Conservation (phyloP, 176 grass and related monocot species). For the Leersia perrieri region DNA sequence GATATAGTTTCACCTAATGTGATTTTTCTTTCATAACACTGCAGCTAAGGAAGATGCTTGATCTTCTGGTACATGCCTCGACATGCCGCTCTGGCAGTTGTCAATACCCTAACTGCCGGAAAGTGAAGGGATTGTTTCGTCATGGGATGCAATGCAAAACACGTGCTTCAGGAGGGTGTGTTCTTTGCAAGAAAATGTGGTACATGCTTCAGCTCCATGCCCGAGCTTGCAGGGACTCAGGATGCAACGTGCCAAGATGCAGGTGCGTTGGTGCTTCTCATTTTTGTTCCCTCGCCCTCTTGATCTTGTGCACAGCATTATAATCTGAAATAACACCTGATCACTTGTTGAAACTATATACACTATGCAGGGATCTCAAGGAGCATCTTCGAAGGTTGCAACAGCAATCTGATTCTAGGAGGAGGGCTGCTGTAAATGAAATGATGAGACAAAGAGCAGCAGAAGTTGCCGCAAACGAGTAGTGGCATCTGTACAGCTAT, state of each 20-base stretch:
- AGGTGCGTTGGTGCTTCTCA: constrained; percentile 54
- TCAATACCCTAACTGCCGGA: constrained; percentile 69
- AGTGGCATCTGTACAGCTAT: constrained; percentile 60
- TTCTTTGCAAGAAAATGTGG: constrained; percentile 81
- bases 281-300: background rate
- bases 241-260: constrained; percentile 92
- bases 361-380: constrained; percentile 82
- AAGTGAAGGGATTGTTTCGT: constrained; percentile 87
- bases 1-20: background rate
- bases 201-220: constrained; percentile 92
- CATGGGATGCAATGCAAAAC: constrained; percentile 78
- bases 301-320: constrained; percentile 3
- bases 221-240: constrained; percentile 90
- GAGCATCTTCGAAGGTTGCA: constrained; percentile 94
- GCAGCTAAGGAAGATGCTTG: constrained; percentile 85
- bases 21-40: constrained; percentile 26
- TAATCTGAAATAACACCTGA: background rate
- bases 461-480: constrained; percentile 68
- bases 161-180: constrained; percentile 79
- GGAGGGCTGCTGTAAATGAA: constrained; percentile 97
- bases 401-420: constrained; percentile 93
- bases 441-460: constrained; percentile 99
- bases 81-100: constrained; percentile 63
- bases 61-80: constrained; percentile 79
- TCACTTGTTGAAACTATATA: constrained; percentile 14